phyloP scores from a whole-genome alignment of 2,329 filamentous ascomycete species.

The Kalaharituber pfeilii region DNA sequence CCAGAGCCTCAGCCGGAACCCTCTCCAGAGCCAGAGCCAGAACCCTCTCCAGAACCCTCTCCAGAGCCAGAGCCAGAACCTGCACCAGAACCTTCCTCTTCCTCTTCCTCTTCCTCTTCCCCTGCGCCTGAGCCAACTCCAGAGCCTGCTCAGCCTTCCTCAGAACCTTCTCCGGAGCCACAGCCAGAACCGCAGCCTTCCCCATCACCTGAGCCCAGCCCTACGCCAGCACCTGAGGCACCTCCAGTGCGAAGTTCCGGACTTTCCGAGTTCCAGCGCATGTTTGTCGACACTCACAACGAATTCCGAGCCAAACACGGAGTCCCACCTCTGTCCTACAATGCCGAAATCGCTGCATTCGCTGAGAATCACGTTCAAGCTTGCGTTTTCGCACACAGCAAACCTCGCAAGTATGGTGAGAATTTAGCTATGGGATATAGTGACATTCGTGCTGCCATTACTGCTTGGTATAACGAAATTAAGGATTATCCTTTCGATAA shows the following conservation, averaged over 20 bases:
- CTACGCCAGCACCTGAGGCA: background rate
- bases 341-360: conserved; percentile 42
- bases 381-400: conserved; percentile 55
- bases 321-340: conserved; percentile 47
- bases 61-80: conserved; percentile 7
- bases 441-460: conserved; percentile 49
- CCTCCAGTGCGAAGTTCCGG: conserved; percentile 1
- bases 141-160: background rate
- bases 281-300: conserved; percentile 61
- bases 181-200: conserved; percentile 2
- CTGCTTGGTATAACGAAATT: conserved; percentile 83
- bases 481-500: conserved; percentile 37
- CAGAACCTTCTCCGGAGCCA: conserved; percentile 1
- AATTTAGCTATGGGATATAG: conserved; percentile 62
- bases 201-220: conserved; percentile 4
- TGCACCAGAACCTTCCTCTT: conserved; percentile 7
- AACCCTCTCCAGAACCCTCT: conserved; percentile 2
- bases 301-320: conserved; percentile 70
- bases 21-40: conserved; percentile 7
- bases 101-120: no score
- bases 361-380: conserved; percentile 45
- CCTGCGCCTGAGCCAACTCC: conserved; percentile 18
- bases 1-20: conserved; percentile 4
- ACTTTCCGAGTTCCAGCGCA: conserved; percentile 24
- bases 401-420: conserved; percentile 50